A percentile compares a stretch with the other conserved stretches of the same genome.
phyloP scores from a whole-genome alignment of 805 yeast genomes.

The Candida wancherniae region DNA sequence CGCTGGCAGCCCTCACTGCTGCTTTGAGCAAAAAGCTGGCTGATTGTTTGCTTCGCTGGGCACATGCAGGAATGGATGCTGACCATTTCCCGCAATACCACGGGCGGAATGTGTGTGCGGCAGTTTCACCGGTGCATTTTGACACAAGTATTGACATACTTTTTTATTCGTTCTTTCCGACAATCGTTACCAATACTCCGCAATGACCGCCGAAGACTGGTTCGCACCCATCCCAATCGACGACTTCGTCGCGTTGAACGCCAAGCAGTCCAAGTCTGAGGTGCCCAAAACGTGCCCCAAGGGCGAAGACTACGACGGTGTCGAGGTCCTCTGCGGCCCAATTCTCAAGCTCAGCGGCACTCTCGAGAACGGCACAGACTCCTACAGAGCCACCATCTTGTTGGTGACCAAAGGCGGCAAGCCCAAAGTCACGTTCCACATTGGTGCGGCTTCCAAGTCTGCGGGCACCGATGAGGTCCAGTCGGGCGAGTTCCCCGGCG shows the following conservation, averaged over 20 bases:
- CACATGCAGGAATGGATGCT: slow-evolving; percentile 6
- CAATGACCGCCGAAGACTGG: slow-evolving; percentile 16
- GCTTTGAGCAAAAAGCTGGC: too few relatives aligned
- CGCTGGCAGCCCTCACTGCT: too few relatives aligned
- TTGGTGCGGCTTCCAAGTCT: slow-evolving; percentile 30
- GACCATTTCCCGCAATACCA: slow-evolving; percentile 3
- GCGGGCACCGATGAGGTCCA: slow-evolving; percentile 6
- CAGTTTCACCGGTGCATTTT: not conserved
- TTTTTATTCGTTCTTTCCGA: not conserved
- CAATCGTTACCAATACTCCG: not conserved
- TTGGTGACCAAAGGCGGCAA: slow-evolving; percentile 51
- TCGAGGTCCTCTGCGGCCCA: slow-evolving; percentile 73
- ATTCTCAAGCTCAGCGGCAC: slow-evolving; percentile 63
- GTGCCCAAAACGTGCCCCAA: slow-evolving; percentile 30
- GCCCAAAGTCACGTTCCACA: slow-evolving; percentile 29
- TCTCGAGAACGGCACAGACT: slow-evolving; percentile 40
- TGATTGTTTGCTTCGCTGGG: slow-evolving; percentile 5
- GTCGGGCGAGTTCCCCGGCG: slow-evolving; percentile 46
- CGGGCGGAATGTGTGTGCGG: slow-evolving; percentile 1
- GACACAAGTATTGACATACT: not conserved
- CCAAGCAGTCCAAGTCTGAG: slow-evolving; percentile 13
- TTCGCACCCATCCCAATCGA: slow-evolving; percentile 25
- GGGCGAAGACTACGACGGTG: slow-evolving; percentile 22
- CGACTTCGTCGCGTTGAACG: slow-evolving; percentile 26
- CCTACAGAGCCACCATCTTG: slow-evolving; percentile 67